phyloP scores from a whole-genome alignment of 148 eudicot species.

The Heliamphora exappendiculata region DNA sequence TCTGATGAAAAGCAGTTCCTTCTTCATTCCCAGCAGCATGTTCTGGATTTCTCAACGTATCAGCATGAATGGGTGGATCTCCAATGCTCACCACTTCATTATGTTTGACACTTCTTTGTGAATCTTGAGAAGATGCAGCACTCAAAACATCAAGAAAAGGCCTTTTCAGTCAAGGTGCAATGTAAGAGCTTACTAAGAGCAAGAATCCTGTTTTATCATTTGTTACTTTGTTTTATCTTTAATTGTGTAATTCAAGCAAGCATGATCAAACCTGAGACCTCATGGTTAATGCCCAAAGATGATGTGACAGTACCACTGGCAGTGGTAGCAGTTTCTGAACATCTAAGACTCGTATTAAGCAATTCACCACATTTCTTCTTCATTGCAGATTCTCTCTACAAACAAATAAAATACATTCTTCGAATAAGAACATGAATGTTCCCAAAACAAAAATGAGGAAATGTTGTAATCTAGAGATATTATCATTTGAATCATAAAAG shows the following conservation, averaged over 20 bases:
- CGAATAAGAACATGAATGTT: neutral
- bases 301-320: constrained; percentile 35
- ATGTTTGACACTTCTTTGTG: constrained; percentile 14
- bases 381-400: constrained; percentile 76
- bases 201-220: constrained; percentile 3
- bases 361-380: constrained; percentile 56
- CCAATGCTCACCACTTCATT: constrained; percentile 14
- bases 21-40: constrained; percentile 12
- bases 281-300: constrained; percentile 15
- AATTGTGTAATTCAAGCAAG: neutral
- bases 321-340: constrained; percentile 26
- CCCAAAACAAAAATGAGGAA: neutral
- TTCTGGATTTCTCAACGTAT: too few species aligned
- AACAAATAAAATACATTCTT: neutral
- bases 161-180: constrained; percentile 14
- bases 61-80: constrained; percentile 15
- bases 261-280: constrained; percentile 43
- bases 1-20: constrained; percentile 2
- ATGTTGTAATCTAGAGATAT: neutral
- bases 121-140: constrained; percentile 37
- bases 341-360: constrained; percentile 23
- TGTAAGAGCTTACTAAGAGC: constrained; percentile 18
- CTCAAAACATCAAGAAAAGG: constrained; percentile 27
- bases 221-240: neutral
- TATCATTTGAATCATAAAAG: neutral